Percentiles rank a stretch among this genome's conserved stretches.
phyloP scores from a whole-genome alignment of 2,329 filamentous ascomycete genomes.

The Xylaria sp. region DNA sequence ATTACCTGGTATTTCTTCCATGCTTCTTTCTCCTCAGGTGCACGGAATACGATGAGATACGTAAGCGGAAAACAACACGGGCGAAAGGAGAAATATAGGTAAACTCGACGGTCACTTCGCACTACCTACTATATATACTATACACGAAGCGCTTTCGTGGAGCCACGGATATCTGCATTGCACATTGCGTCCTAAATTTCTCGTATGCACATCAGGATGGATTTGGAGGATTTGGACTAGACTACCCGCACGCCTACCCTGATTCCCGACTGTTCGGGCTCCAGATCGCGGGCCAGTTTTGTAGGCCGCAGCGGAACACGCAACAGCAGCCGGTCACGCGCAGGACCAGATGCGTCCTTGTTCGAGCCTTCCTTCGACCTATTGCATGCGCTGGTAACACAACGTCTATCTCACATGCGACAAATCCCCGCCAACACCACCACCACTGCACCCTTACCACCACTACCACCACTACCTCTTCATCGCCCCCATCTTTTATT shows the following conservation, averaged over 20 bases:
- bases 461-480: background rate
- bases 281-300: constrained; percentile 22
- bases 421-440: background rate
- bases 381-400: constrained; percentile 22
- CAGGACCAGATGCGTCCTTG: constrained; percentile 13
- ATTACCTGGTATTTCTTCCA: background rate
- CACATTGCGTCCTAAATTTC: background rate
- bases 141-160: constrained; percentile 13
- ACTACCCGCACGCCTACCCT: constrained; percentile 17
- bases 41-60: background rate
- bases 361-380: constrained; percentile 1
- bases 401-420: constrained; percentile 28
- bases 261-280: constrained; percentile 35
- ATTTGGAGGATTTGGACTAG: constrained; percentile 1
- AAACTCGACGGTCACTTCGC: background rate
- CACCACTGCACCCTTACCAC: no score
- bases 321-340: constrained; percentile 28
- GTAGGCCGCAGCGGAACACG: constrained; percentile 31
- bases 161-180: constrained; percentile 26
- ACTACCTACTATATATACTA: background rate
- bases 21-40: no score
- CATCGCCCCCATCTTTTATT: background rate
- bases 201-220: constrained; percentile 12
- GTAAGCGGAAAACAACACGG: background rate
- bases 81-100: background rate